Evolutionary conservation across 208 protist species (phyloP), one percentile per base, ranked within the genome.

Genomic region (Trypanosoma melophagium): DNA sequence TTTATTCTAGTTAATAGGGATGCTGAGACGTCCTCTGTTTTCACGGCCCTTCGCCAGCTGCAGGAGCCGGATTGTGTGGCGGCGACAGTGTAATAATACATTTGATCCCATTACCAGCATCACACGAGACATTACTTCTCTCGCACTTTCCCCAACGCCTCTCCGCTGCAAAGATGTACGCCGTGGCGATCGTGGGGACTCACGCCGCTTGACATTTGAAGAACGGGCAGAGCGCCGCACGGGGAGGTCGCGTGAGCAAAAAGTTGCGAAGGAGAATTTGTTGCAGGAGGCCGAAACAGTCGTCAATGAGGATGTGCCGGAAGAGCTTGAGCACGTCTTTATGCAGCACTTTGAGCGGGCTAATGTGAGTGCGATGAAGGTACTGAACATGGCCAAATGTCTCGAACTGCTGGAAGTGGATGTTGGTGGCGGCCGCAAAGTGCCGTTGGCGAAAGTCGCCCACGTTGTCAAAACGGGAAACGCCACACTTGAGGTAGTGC

Each of bases 301-400:
- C 40, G 81, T 93, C 9, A 60, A 79, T 12, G 78, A 84, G 45
- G 89, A 95, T 69, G 88, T 95, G 38, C 89, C 89, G 1, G 81
- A 77, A 7, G 86, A 93, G 54, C 78, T 95, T 0, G 78, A 92
- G 55, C 60, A 74, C 3, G 73, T 92, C 44, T 93, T 80, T 58
- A 66, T 56, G 24, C 77, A 86, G 40, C 69, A 77, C 1, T 74
- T 82, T 21, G 89, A 93, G 54, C 82, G 82, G 69, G 84, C 86
- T n/a, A 90, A 89, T 73, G 77, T 90, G 62, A 83, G 74, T 51
- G 81, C 87, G 35, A 89, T 93, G 83, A 92, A 93, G 64, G 87
- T 95, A 49, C 57, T 95, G 25, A 95, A 95, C 72, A 91, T 95
- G 84, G 86, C 83, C 47, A 93, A 90, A 71, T 95, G 89, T 63